Evolutionary conservation across 2,329 filamentous ascomycete species (phyloP).

Genomic region (Clarireedia sp.): DNA sequence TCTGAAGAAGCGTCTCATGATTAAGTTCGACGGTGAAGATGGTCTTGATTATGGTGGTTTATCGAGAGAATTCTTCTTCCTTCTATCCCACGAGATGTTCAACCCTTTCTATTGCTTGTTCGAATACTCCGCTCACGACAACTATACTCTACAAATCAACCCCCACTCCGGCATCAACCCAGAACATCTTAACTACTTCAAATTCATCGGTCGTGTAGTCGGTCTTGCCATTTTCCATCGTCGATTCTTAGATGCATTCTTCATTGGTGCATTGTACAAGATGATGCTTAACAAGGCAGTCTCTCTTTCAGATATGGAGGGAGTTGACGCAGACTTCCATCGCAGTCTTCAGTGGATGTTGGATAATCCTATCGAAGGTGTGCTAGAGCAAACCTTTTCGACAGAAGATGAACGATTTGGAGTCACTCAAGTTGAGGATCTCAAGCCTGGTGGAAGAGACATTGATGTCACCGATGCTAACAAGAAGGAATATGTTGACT

Average conservation of each 20-base stretch:
- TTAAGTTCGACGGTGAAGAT: conserved; percentile 98
- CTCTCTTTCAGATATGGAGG: conserved; percentile 90
- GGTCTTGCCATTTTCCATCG: conserved; percentile 97
- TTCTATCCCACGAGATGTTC: conserved; percentile 99
- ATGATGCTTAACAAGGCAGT: conserved; percentile 97
- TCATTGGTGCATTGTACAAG: conserved; percentile 98
- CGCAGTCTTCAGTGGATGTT: conserved; percentile 94
- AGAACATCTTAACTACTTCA: conserved; percentile 99
- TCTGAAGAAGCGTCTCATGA: conserved; percentile 97
- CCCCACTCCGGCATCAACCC: conserved; percentile 98
- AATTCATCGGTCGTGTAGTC: conserved; percentile 96
- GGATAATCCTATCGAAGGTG: conserved; percentile 94
- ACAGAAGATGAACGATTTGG: conserved; percentile 97
- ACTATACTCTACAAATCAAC: conserved; percentile 99
- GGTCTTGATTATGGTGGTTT: conserved; percentile 96
- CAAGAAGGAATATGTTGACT: conserved; percentile 96
- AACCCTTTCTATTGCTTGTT: conserved; percentile 99
- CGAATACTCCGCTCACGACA: conserved; percentile 99
- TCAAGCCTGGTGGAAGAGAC: conserved; percentile 81
- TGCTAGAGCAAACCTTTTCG: conserved; percentile 91
- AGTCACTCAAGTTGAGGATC: conserved; percentile 85
- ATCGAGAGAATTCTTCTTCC: conserved; percentile 98
- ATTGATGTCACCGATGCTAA: conserved; percentile 98
- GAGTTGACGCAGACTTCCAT: conserved; percentile 96
- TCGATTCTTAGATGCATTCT: conserved; percentile 95